Conservation (phyloP, 2,329 filamentous ascomycete species). For the Ophiostoma sp. region DNA sequence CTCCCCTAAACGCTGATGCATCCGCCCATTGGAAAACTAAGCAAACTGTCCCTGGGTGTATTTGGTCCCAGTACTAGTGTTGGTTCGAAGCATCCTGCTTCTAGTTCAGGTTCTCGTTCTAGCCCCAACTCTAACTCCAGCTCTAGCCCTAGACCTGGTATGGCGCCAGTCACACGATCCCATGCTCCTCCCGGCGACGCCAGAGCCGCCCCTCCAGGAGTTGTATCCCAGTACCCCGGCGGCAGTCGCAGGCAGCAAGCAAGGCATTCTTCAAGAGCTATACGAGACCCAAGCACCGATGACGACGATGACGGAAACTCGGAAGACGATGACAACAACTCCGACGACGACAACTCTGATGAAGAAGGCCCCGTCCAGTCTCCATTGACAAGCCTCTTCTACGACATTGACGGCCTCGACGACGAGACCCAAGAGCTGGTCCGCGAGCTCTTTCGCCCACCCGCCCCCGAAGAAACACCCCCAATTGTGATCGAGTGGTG, state of each 20-base stretch:
- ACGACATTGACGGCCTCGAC: slow-evolving; percentile 34
- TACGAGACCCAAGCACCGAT: not conserved
- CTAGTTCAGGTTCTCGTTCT: not conserved
- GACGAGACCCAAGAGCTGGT: slow-evolving; percentile 32
- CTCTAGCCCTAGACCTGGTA: slow-evolving; percentile 4
- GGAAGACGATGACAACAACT: not conserved
- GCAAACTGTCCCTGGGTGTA: slow-evolving; percentile 23
- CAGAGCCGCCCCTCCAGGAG: not conserved
- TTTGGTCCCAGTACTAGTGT: not conserved
- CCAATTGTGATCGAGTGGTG: slow-evolving; percentile 48
- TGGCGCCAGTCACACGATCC: slow-evolving; percentile 27
- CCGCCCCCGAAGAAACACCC: slow-evolving; percentile 38
- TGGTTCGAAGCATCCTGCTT: not conserved
- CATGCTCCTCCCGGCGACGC: slow-evolving; percentile 8
- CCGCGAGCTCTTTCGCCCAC: slow-evolving; percentile 40
- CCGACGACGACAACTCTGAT: slow-evolving; percentile 31
- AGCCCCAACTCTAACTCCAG: no score
- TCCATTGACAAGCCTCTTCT: slow-evolving; percentile 34
- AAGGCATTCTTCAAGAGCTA: not conserved
- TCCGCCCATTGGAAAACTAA: slow-evolving; percentile 20
- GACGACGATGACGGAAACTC: not conserved
- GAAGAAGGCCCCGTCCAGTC: slow-evolving; percentile 33
- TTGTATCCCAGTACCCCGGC: not conserved
- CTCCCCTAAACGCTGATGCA: slow-evolving; percentile 19
- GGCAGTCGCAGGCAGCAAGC: not conserved